Base-by-base conservation (phyloP, 139 green algal genomes). In the Picochlorum costavermella region DNA sequence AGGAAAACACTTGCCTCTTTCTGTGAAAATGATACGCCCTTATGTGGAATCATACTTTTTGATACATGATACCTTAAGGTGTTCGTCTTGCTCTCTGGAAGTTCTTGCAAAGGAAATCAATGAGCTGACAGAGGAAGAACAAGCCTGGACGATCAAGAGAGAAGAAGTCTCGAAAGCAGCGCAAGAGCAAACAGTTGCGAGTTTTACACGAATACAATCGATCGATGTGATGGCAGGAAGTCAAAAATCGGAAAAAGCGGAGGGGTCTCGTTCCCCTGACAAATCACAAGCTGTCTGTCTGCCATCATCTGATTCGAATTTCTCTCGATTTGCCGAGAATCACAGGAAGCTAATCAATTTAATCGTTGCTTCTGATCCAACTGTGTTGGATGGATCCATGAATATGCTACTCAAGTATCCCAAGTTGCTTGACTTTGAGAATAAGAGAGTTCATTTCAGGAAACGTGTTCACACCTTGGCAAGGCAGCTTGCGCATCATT, bases 381-480 rank as follows among this genome's bases (percentile, higher is more conserved):
- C 60, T 17, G 73, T 98, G 71, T 85, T 98, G 53, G 79, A 95
- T 65, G 73, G 73, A 30, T 80, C 75, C 13, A 69, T 98, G 45
- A 60, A 72, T 10, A 76, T 86, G 14, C 77, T 98, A 56, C 78
- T 98, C 58, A 62, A 81, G 12, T 75, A 70, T 20, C 86, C 92
- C 16, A 74, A 80, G 43, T 80, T 98, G 40, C 80, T 98, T 30
- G 94, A 98, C 63, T 98, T 98, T 78, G 91, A 96, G 78, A 97
- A 97, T 82, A 98, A 98, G 87, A 62, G 59, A 58, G 71, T 3
- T 14, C 13, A 53, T 23, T 53, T 53, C 46, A 53, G 46, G 12
- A 53, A 53, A 53, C 16, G 46, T 4, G 1, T 53, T 28, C 46
- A 53, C 11, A 53, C 17, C 46, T 53, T 28, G 17, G n/a, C 46